phyloP scores from a whole-genome alignment of 2,329 filamentous ascomycete species.

The Apiospora saccharicola region DNA sequence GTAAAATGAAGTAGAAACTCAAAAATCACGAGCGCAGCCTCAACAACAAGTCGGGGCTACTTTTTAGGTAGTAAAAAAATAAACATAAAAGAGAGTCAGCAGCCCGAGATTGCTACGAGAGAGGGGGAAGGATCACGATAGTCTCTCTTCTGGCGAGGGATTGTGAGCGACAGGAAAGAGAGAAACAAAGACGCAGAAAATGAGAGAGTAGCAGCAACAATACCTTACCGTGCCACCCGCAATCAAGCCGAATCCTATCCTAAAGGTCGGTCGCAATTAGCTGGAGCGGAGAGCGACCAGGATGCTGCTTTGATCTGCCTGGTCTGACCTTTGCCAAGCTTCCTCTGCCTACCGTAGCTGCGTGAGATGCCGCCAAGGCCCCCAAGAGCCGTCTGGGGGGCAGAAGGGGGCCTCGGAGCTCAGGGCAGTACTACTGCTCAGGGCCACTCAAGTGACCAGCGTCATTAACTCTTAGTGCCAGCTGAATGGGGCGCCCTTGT shows the following conservation, averaged over 20 bases:
- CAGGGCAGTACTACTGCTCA: too few relatives aligned
- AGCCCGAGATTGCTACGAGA: neutral
- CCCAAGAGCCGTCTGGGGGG: constrained; percentile 12
- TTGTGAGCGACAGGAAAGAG: neutral
- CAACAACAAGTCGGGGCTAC: neutral
- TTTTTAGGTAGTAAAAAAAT: neutral
- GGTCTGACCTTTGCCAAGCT: constrained; percentile 5
- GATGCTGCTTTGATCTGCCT: constrained; percentile 17
- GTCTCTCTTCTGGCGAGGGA: neutral
- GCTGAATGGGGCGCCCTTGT: neutral
- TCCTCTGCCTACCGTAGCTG: neutral
- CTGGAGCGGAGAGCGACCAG: constrained; percentile 13
- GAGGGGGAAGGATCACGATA: neutral
- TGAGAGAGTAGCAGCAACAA: neutral
- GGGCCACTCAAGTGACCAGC: neutral
- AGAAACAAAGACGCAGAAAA: neutral
- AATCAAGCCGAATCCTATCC: neutral
- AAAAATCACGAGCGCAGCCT: neutral
- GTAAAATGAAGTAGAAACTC: neutral
- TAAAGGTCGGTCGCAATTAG: constrained; percentile 9
- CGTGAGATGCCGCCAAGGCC: neutral
- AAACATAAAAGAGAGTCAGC: constrained; percentile 12
- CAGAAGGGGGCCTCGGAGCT: too few relatives aligned
- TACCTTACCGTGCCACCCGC: neutral
- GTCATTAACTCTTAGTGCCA: neutral